Conservation (phyloP, 345 rosid genomes). For the Citrus glauca region DNA sequence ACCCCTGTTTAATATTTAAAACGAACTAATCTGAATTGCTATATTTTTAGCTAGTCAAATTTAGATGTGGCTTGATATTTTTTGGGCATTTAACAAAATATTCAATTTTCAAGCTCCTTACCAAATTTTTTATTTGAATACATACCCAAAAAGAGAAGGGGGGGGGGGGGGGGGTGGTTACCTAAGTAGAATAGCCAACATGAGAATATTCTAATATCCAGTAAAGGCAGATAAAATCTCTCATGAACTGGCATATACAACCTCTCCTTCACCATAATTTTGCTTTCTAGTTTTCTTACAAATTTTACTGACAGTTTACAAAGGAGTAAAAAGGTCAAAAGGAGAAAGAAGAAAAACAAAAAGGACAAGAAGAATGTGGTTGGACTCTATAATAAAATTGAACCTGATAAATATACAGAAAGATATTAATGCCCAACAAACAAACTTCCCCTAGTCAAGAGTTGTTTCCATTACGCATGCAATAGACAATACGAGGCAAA, state of each 20-base stretch:
- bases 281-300: background rate
- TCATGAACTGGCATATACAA: background rate
- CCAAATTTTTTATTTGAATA: too few relatives aligned
- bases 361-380: background rate
- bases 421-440: background rate
- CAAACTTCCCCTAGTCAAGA: background rate
- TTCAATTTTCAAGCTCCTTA: too few relatives aligned
- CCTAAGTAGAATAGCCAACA: background rate
- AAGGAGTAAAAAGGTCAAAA: background rate
- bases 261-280: background rate
- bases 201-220: background rate
- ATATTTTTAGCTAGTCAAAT: too few relatives aligned
- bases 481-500: background rate
- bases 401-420: background rate
- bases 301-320: background rate
- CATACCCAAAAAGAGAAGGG: too few relatives aligned
- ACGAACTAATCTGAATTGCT: background rate
- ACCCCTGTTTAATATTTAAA: background rate
- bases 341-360: background rate
- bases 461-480: background rate
- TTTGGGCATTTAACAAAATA: too few relatives aligned
- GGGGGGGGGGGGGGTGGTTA: too few relatives aligned
- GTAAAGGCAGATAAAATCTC: too few relatives aligned
- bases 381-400: background rate
- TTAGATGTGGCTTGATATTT: too few relatives aligned